Conservation (phyloP, 768 basidiomycete genomes). For the Agaricus blazei region DNA sequence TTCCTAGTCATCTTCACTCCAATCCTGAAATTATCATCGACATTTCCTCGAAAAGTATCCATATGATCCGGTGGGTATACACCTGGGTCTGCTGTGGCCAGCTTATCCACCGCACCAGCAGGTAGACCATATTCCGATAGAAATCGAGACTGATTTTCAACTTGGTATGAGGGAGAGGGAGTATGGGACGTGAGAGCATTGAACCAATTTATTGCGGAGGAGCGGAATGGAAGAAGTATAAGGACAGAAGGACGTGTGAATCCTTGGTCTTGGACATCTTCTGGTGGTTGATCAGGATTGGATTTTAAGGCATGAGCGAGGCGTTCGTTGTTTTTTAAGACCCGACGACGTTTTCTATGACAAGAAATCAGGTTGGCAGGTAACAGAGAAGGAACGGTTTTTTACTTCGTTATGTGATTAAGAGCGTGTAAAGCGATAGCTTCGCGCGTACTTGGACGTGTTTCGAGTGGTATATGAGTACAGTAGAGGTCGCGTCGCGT, state of each 20-base stretch:
- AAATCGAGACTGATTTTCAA: slow-evolving; percentile 87
- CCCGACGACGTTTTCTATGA: slow-evolving; percentile 77
- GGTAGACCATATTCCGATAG: slow-evolving; percentile 80
- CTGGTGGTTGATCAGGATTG: slow-evolving; percentile 49
- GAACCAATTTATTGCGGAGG: slow-evolving; percentile 80
- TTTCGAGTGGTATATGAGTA: slow-evolving; percentile 58
- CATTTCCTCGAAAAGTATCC: slow-evolving; percentile 93
- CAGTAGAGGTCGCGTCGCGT: slow-evolving; percentile 76
- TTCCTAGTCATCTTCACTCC: slow-evolving; percentile 92
- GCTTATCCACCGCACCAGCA: slow-evolving; percentile 72
- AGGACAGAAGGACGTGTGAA: slow-evolving; percentile 96
- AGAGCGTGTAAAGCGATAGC: slow-evolving; percentile 73
- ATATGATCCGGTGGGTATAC: slow-evolving; percentile 86
- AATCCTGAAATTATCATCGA: slow-evolving; percentile 91
- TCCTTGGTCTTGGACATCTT: slow-evolving; percentile 91
- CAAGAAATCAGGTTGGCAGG: background rate
- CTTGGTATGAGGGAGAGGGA: slow-evolving; percentile 65
- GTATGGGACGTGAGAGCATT: slow-evolving; percentile 74
- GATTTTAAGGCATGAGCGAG: slow-evolving; percentile 67
- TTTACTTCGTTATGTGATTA: slow-evolving; percentile 86
- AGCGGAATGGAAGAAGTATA: slow-evolving; percentile 90
- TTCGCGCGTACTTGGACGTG: slow-evolving; percentile 60
- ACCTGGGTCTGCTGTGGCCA: slow-evolving; percentile 65
- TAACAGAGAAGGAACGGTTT: slow-evolving; percentile 12
- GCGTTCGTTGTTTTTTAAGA: slow-evolving; percentile 93